phyloP scores from a whole-genome alignment of 495 filamentous ascomycete species.

The Amorphotheca resinae region DNA sequence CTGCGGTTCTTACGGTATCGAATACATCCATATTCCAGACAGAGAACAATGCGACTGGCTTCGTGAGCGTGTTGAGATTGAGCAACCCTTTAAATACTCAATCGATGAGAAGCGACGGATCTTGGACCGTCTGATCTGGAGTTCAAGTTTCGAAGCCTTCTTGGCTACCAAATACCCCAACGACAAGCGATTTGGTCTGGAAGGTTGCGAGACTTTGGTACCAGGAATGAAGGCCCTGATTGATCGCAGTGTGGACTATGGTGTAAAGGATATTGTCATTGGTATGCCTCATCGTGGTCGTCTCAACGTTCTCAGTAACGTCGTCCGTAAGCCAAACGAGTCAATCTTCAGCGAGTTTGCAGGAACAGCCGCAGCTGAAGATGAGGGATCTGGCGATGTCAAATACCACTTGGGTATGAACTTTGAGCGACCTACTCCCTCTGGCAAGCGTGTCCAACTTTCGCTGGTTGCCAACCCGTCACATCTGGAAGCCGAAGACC shows the following conservation, averaged over 20 bases:
- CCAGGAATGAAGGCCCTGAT: conserved; percentile 99
- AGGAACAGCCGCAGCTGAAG: conserved; percentile 73
- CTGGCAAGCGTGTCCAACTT: conserved; percentile 95
- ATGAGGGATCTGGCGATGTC: conserved; percentile 96
- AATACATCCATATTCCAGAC: conserved; percentile 98
- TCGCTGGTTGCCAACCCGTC: conserved; percentile 97
- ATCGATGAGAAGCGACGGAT: conserved; percentile 96
- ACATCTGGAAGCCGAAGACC: conserved; percentile 96
- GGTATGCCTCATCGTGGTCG: conserved; percentile 99
- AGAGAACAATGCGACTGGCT: conserved; percentile 98
- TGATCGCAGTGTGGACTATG: conserved; percentile 94
- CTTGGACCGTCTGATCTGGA: conserved; percentile 95
- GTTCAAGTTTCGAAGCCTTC: conserved; percentile 90
- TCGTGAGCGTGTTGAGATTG: conserved; percentile 84
- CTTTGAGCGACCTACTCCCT: conserved; percentile 96
- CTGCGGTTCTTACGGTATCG: conserved; percentile 90
- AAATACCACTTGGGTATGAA: conserved; percentile 99
- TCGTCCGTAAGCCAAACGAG: conserved; percentile 97
- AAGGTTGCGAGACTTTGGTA: conserved; percentile 91
- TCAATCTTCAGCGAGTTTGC: conserved; percentile 98
- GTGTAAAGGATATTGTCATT: conserved; percentile 96
- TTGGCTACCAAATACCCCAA: conserved; percentile 95
- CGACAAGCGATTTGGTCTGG: conserved; percentile 97
- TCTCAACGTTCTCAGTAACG: conserved; percentile 95
- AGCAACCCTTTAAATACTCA: conserved; percentile 87